phyloP scores from a whole-genome alignment of 2,329 filamentous ascomycete species.

The Zasmidium angulare region DNA sequence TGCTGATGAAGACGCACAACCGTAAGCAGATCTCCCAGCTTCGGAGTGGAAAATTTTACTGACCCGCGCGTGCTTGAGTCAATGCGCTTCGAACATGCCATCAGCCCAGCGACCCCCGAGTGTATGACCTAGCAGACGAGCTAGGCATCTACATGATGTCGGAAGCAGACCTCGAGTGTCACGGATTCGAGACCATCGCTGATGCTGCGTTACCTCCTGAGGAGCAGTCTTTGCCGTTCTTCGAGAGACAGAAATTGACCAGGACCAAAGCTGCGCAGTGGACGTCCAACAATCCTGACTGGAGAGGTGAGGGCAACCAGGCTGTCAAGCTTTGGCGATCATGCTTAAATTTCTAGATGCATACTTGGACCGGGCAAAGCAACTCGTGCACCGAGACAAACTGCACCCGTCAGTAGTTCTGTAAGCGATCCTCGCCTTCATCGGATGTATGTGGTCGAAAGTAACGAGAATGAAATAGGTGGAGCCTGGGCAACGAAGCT shows the following conservation, averaged over 20 bases:
- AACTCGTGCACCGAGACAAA: conserved; percentile 67
- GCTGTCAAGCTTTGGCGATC: neutral
- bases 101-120: conserved; percentile 62
- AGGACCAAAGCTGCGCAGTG: conserved; percentile 57
- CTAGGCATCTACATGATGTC: conserved; percentile 67
- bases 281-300: conserved; percentile 61
- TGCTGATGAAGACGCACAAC: conserved; percentile 69
- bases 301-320: conserved; percentile 42
- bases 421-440: conserved; percentile 32
- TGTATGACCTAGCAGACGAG: conserved; percentile 64
- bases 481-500: conserved; percentile 72
- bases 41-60: neutral
- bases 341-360: conserved; percentile 41
- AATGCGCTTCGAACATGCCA: conserved; percentile 70
- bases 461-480: conserved; percentile 35
- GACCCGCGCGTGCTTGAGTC: conserved; percentile 35
- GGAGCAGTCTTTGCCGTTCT: conserved; percentile 57
- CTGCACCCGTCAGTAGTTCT: conserved; percentile 70
- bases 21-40: conserved; percentile 18
- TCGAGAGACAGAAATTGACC: conserved; percentile 48
- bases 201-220: conserved; percentile 37
- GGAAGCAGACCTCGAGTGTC: conserved; percentile 52
- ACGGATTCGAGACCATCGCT: conserved; percentile 43
- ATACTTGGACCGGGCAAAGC: conserved; percentile 66
- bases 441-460: neutral